A percentile compares a stretch with the other conserved stretches of the same genome.
Conservation (phyloP, 257 asterid species). For the Petunia axillaris region DNA sequence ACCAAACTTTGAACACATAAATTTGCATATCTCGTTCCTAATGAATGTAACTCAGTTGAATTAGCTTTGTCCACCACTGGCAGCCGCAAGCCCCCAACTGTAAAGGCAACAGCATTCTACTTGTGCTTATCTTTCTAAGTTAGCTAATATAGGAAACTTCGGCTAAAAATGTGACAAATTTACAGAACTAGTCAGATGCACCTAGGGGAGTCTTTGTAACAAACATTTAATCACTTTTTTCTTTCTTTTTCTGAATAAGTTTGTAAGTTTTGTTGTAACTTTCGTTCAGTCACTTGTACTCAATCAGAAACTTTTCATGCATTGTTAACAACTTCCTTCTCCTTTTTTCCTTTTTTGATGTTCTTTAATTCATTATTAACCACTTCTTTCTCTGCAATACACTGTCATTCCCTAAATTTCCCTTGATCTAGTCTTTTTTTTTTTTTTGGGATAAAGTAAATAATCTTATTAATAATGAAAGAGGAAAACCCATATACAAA, state of each 20-base stretch:
- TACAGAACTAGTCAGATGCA: conserved; percentile 17
- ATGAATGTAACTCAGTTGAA: conserved; percentile 4
- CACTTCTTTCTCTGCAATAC: neutral
- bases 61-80: neutral
- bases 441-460: too few relatives aligned
- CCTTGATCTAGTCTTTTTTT: too few relatives aligned
- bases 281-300: neutral
- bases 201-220: neutral
- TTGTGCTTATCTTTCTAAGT: neutral
- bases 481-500: too few relatives aligned
- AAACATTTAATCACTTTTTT: too few relatives aligned
- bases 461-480: too few relatives aligned
- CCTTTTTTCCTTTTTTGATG: too few relatives aligned
- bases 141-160: neutral
- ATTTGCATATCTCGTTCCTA: conserved; percentile 15
- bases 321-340: conserved; percentile 5
- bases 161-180: neutral
- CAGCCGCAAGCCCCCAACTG: neutral
- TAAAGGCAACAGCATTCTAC: conserved; percentile 4
- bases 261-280: neutral
- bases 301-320: neutral
- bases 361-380: neutral
- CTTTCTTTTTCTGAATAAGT: too few relatives aligned
- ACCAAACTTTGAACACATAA: neutral
- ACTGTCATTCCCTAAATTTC: neutral